phyloP scores from a whole-genome alignment of 441 rosid species.

The Euphorbia schlechtendalii region DNA sequence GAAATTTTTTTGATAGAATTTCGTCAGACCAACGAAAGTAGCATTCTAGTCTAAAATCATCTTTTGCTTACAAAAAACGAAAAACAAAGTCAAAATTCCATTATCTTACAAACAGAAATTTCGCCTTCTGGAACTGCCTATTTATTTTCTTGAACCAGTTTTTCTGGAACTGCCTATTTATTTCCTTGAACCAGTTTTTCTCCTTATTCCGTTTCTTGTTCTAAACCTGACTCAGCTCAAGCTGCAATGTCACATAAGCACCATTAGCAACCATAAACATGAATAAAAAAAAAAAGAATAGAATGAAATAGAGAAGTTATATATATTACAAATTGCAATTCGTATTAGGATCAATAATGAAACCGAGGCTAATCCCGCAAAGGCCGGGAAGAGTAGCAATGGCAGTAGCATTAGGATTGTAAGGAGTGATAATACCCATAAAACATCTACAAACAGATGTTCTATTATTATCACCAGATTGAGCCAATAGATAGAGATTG shows the following conservation, averaged over 20 bases:
- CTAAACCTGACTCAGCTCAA: conserved; percentile 8
- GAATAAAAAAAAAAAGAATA: no score
- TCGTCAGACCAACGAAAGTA: not conserved
- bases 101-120: not conserved
- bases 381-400: conserved; percentile 71
- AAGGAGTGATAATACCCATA: conserved; percentile 41
- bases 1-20: not conserved
- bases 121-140: not conserved
- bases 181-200: no score
- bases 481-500: conserved; percentile 35
- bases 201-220: no score
- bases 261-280: not conserved
- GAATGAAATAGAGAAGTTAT: not conserved
- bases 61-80: not conserved
- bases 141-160: conserved; percentile 1
- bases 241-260: conserved; percentile 21
- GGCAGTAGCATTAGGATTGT: conserved; percentile 52
- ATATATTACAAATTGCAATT: conserved; percentile 54
- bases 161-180: no score
- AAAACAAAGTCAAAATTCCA: not conserved
- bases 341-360: conserved; percentile 51
- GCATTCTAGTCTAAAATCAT: not conserved
- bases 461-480: conserved; percentile 30
- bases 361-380: conserved; percentile 63
- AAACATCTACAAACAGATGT: conserved; percentile 49